Conservation (phyloP, 495 filamentous ascomycete genomes). For the Aspergillus heteromorphus region DNA sequence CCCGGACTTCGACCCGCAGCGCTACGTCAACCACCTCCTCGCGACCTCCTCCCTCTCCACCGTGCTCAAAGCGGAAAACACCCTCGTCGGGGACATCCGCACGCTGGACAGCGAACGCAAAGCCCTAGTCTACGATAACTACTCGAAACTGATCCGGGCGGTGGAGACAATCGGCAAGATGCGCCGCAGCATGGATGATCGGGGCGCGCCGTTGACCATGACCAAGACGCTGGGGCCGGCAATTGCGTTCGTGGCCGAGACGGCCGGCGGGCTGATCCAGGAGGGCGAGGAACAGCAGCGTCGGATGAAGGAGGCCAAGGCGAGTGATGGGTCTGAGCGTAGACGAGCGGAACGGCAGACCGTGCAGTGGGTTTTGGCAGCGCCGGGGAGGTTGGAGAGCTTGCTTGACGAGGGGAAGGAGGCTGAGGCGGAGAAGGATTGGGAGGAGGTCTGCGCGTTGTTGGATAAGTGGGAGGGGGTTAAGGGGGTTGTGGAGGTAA, state of each 20-base stretch:
- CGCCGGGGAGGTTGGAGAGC: conserved; percentile 46
- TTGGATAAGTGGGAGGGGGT: conserved; percentile 54
- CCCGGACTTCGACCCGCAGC: conserved; percentile 41
- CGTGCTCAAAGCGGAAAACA: conserved; percentile 57
- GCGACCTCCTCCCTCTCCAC: conserved; percentile 55
- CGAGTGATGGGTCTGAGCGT: conserved; percentile 24
- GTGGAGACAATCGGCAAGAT: conserved; percentile 87
- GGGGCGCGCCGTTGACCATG: conserved; percentile 43
- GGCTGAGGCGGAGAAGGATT: conserved; percentile 55
- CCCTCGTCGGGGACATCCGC: conserved; percentile 64
- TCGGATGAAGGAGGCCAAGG: conserved; percentile 31
- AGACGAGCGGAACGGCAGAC: conserved; percentile 57
- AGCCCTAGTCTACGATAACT: conserved; percentile 96
- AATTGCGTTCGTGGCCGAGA: conserved; percentile 75
- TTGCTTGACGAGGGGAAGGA: conserved; percentile 46
- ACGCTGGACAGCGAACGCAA: conserved; percentile 93
- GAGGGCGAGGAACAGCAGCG: conserved; percentile 36
- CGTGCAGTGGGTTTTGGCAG: conserved; percentile 65
- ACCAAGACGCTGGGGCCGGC: conserved; percentile 65
- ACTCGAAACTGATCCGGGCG: conserved; percentile 87
- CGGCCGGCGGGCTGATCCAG: conserved; percentile 62
- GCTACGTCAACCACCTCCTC: conserved; percentile 41
- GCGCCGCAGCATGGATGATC: conserved; percentile 46
- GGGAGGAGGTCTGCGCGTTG: conserved; percentile 45
- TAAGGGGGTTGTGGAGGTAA: conserved; percentile 56